These are phyloP conservation scores for Ophiosphaerella herpotricha DNA, from an alignment of 2,329 filamentous ascomycete genomes.

Conservation along the genomic window DNA sequence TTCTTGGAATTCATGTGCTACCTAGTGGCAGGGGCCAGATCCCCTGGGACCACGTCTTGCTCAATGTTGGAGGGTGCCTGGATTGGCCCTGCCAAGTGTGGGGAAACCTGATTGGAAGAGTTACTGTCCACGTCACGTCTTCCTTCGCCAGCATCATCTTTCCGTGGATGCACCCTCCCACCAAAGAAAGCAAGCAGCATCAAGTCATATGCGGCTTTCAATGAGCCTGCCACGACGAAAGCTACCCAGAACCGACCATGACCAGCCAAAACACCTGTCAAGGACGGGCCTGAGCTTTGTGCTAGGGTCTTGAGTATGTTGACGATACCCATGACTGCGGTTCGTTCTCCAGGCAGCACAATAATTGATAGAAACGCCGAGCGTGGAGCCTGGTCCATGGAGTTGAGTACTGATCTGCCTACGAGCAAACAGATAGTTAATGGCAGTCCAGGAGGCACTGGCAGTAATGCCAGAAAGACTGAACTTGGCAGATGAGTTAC, in stretches of 20 bases:
- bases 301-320: conserved; percentile 45
- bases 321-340: conserved; percentile 47
- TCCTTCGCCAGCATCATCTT: conserved; percentile 3
- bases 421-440: conserved; percentile 40
- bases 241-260: conserved; percentile 44
- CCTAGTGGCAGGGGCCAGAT: no score
- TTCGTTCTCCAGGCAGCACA: conserved; percentile 41
- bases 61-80: no score
- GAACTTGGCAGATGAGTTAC: conserved; percentile 44
- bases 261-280: conserved; percentile 45
- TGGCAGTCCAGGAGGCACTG: conserved; percentile 25
- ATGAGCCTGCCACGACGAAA: conserved; percentile 43
- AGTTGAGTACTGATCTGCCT: conserved; percentile 36
- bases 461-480: conserved; percentile 41
- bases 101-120: background rate
- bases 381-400: conserved; percentile 47
- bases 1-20: no score
- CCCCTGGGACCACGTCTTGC: no score
- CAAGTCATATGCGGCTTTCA: conserved; percentile 45
- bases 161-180: conserved; percentile 23
- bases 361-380: conserved; percentile 43
- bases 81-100: background rate
- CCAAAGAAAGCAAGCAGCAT: conserved; percentile 43
- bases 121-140: conserved; percentile 1
- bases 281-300: conserved; percentile 39